Percentiles rank a stretch among this genome's conserved stretches.
phyloP scores from a whole-genome alignment of 345 rosid species.

The Camelina sativa region DNA sequence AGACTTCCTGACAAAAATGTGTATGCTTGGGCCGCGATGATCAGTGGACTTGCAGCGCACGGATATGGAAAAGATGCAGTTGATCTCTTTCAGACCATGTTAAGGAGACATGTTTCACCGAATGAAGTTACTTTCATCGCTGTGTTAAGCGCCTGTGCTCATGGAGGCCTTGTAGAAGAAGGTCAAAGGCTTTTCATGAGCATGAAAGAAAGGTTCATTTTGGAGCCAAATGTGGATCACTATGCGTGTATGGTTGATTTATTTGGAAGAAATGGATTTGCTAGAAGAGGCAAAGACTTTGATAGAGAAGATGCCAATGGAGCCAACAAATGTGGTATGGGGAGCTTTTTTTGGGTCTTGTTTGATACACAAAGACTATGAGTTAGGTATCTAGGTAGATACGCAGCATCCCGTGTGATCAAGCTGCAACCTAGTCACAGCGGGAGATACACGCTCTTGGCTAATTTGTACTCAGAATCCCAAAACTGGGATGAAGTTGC shows the following conservation, averaged over 20 bases:
- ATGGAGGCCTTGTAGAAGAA: slow-evolving; percentile 45
- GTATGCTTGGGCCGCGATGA: slow-evolving; percentile 46
- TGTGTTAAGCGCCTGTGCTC: slow-evolving; percentile 49
- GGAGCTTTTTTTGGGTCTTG: slow-evolving; percentile 42
- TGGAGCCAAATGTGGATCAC: slow-evolving; percentile 33
- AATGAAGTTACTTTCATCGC: slow-evolving; percentile 45
- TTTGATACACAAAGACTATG: slow-evolving; percentile 26
- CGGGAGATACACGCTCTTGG: slow-evolving; percentile 55
- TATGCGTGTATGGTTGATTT: slow-evolving; percentile 44
- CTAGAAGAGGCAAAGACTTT: slow-evolving; percentile 40
- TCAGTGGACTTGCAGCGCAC: slow-evolving; percentile 43
- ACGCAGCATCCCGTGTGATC: slow-evolving; percentile 59
- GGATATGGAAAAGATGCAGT: slow-evolving; percentile 37
- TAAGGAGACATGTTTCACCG: slow-evolving; percentile 32
- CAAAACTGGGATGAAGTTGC: slow-evolving; percentile 63
- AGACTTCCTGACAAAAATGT: slow-evolving; percentile 35
- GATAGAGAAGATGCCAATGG: slow-evolving; percentile 40
- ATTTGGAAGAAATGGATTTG: slow-evolving; percentile 45
- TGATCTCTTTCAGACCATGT: slow-evolving; percentile 42
- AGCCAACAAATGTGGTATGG: slow-evolving; percentile 45
- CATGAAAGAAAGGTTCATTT: slow-evolving; percentile 37
- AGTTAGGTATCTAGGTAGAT: slow-evolving; percentile 40
- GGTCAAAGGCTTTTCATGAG: slow-evolving; percentile 37
- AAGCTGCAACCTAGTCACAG: slow-evolving; percentile 56
- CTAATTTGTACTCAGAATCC: slow-evolving; percentile 57